A percentile compares a stretch with the other conserved stretches of the same genome.
Conservation (phyloP, 2,329 filamentous ascomycete species). For the Aspergillus pseudoglaucus region DNA sequence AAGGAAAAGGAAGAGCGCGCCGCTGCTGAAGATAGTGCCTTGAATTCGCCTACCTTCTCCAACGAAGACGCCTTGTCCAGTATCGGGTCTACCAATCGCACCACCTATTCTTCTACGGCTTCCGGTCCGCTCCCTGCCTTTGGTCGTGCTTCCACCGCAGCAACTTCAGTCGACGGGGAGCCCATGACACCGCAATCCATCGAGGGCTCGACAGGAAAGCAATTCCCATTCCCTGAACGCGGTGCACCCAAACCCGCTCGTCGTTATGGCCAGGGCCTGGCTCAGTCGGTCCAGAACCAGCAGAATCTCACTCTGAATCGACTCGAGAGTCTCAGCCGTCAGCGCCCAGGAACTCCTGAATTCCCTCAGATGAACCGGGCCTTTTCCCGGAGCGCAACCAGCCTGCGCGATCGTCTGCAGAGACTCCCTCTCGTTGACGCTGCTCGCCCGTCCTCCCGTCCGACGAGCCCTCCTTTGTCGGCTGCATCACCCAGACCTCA, state of each 20-base stretch:
- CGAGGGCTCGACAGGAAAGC: conserved; percentile 17
- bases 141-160: conserved; percentile 73
- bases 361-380: conserved; percentile 39
- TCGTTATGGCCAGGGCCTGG: conserved; percentile 76
- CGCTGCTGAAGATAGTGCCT: conserved; percentile 33
- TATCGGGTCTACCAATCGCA: conserved; percentile 67
- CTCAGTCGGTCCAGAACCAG: conserved; percentile 72
- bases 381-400: conserved; percentile 56
- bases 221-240: conserved; percentile 47
- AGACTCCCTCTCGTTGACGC: conserved; percentile 25
- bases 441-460: conserved; percentile 8
- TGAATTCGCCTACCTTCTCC: conserved; percentile 34
- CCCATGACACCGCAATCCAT: conserved; percentile 20
- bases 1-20: conserved; percentile 46
- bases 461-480: conserved; percentile 40
- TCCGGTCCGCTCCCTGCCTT: conserved; percentile 60
- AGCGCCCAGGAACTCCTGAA: conserved; percentile 53
- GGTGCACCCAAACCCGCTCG: conserved; percentile 64
- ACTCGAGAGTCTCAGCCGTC: conserved; percentile 69
- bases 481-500: conserved; percentile 32
- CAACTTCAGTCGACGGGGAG: conserved; percentile 82
- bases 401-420: conserved; percentile 50
- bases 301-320: conserved; percentile 70
- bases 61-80: conserved; percentile 46
- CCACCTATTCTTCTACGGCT: conserved; percentile 77